Base-by-base conservation (phyloP, 2,329 filamentous ascomycete genomes). In the Talaromyces sp. region DNA sequence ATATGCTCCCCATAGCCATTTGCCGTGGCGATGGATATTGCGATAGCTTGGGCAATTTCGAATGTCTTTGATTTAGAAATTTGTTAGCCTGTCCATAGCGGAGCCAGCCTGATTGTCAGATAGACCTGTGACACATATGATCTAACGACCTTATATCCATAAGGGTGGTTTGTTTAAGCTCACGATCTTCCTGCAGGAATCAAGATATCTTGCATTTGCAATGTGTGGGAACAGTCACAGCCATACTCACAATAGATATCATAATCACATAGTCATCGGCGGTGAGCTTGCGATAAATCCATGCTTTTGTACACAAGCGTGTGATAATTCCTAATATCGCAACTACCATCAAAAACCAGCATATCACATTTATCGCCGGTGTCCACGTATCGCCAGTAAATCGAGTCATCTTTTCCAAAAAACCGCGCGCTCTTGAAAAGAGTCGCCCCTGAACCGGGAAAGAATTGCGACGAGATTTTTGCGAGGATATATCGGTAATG, bases 321-420 rank as follows among this genome's bases (percentile, higher is more conserved):
- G 66, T 65, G 12, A 66, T 56, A 2, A 70, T 64, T 29, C 67
- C 65, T 14, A 70, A 52, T 48, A 67, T 63, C 4, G 65, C 59
- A 8, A 69, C 64, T 12, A 68, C 66, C 46, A 71, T 60, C 46
- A 72, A 59, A 46, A 69, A 69, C 68, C 66, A 70, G 14, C 68
- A 65, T 19, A 68, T 8, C 17, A 72, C 62, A 21, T 66, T 68
- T 60, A 70, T 58, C 1, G 65, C 56, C 8, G 70, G 66, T 1
- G 63, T 56, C 43, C 43, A 26, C 11, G 54, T 54, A 83, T 86
- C 66, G 48, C 46, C 58, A 24, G 43, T 41, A 17, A 62, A 56
- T 6, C 31, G 35, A 35, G 58, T 19, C 61, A 62, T 62, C n/a
- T n/a, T n/a, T n/a, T 87, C 59, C 4, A 85, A 57, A 43, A 19